phyloP scores from a whole-genome alignment of 2,329 filamentous ascomycete species.

The Monilinia polystroma region DNA sequence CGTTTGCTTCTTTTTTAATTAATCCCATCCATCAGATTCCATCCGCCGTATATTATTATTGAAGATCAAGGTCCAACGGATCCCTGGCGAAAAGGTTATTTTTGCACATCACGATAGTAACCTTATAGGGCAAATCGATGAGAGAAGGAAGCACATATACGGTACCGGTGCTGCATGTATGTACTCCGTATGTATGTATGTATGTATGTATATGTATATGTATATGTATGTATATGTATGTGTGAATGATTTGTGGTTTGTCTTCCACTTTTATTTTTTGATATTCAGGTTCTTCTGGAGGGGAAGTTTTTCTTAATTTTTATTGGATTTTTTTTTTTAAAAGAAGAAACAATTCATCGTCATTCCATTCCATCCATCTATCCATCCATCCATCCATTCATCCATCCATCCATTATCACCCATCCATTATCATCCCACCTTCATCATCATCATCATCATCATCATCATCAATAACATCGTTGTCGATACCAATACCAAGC shows the following conservation, averaged over 20 bases:
- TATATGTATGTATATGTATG: neutral
- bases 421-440: neutral
- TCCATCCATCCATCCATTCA: neutral
- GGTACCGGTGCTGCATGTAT: too few relatives aligned
- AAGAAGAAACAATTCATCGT: neutral
- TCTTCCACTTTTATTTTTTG: neutral
- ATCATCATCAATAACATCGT: neutral
- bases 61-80: neutral
- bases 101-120: slow-evolving; percentile 18
- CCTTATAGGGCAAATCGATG: neutral
- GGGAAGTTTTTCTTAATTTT: too few relatives aligned
- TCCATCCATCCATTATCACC: neutral
- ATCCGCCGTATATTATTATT: too few relatives aligned
- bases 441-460: neutral
- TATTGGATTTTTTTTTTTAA: too few relatives aligned
- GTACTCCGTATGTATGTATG: too few relatives aligned
- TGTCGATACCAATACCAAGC: neutral
- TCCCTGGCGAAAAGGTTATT: neutral
- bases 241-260: neutral
- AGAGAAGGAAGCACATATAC: too few relatives aligned
- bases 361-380: neutral
- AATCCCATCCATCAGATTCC: too few relatives aligned
- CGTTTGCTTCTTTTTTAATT: neutral
- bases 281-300: neutral
- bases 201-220: neutral